Conservation (phyloP, 768 basidiomycete species). For the Lactarius hengduanensis region DNA sequence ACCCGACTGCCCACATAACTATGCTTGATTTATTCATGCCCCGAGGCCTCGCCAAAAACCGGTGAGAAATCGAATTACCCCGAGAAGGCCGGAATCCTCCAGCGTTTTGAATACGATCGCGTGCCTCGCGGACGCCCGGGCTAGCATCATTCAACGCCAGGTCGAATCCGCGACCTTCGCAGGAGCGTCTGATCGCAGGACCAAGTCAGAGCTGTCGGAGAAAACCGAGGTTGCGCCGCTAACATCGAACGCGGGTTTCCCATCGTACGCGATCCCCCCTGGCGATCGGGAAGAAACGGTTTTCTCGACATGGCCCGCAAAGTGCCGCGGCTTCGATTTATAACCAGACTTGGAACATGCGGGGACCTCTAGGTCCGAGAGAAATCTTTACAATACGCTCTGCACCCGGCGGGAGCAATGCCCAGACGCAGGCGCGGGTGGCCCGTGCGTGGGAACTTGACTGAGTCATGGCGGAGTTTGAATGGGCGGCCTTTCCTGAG, state of each 20-base stretch:
- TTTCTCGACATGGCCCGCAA: constrained; percentile 9
- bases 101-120: constrained; percentile 10
- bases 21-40: constrained; percentile 10
- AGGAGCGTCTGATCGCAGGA: constrained; percentile 48
- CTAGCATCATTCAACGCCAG: constrained; percentile 11
- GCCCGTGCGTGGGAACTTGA: constrained; percentile 50
- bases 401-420: not conserved
- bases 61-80: not conserved
- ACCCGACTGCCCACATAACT: constrained; percentile 1
- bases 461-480: constrained; percentile 42
- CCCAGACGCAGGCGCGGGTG: constrained; percentile 24
- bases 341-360: not conserved
- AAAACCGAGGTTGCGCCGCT: constrained; percentile 33
- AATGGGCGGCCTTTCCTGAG: constrained; percentile 41
- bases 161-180: constrained; percentile 36
- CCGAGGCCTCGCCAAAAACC: constrained; percentile 1
- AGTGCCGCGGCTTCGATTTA: constrained; percentile 2
- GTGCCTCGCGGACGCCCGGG: constrained; percentile 15
- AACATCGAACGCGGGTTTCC: not conserved
- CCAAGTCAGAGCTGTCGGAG: constrained; percentile 30
- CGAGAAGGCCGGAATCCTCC: constrained; percentile 13
- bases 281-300: not conserved
- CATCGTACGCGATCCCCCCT: not conserved
- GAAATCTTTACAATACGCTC: no score
- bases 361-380: no score